A percentile compares a stretch with the other conserved stretches of the same genome.
These are phyloP conservation scores for Pneumocystis sp. DNA, from an alignment of 1,139 yeast genomes.

Conservation along the genomic window DNA sequence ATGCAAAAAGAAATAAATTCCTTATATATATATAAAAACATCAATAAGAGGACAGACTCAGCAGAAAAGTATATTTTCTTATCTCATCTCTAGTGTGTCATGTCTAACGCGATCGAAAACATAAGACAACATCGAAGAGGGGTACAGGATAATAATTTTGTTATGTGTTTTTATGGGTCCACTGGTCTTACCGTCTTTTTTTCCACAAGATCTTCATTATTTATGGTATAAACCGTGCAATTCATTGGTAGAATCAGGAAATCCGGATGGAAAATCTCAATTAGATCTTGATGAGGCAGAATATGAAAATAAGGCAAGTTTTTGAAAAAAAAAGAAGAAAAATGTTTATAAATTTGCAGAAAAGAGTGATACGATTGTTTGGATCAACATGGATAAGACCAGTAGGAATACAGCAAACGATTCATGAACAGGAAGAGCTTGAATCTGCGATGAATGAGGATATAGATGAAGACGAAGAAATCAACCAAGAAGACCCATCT, in stretches of 20 bases:
- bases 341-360: background rate
- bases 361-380: background rate
- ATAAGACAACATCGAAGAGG: background rate
- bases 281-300: background rate
- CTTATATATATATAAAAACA: no score
- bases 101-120: no score
- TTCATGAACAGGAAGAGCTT: conserved; percentile 5
- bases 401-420: conserved; percentile 2
- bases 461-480: conserved; percentile 1
- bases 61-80: no score
- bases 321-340: background rate
- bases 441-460: conserved; percentile 1
- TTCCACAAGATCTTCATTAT: background rate
- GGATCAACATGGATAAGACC: conserved; percentile 4
- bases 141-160: no score
- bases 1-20: no score
- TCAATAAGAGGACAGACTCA: no score
- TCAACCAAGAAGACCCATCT: conserved; percentile 1
- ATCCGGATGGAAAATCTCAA: background rate
- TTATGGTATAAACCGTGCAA: background rate
- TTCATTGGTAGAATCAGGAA: background rate
- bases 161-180: background rate
- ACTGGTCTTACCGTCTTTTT: background rate
- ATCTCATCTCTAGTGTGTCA: no score
- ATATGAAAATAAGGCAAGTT: background rate